Evolutionary conservation across 2,329 filamentous ascomycete genomes (phyloP), one percentile per base, ranked within the genome.

Genomic region (Penicillium italicum): DNA sequence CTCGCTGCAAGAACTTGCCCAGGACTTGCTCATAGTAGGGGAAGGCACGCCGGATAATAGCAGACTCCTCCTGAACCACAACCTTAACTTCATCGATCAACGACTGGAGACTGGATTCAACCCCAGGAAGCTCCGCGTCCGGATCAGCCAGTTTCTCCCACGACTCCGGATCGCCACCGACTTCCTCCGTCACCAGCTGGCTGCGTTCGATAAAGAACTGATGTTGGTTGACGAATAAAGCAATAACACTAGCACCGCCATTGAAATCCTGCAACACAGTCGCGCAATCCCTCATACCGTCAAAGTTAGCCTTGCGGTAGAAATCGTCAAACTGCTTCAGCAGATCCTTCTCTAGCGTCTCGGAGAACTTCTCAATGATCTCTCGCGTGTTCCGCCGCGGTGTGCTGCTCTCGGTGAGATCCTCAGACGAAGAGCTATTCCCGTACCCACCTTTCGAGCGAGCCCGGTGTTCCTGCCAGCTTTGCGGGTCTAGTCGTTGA

Each of bases 171-270:
- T 80, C 77, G 28, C 76, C 76, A 24, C 72, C 72, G 38, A 96
- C 85, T 71, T 96, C 92, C 66, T 96, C 92, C 0, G 88, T 89
- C 47, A 96, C 87, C 55, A 99, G 80, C 72, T 97, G 93, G 63
- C 91, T 94, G 26, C 92, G 83, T 70, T 97, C 94, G 69, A 99
- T 97, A 76, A 99, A 99, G 81, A 99, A 99, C 69, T 96, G 91
- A 75, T 99, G 95, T 73, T 99, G 94, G 70, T 99, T 99, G 69
- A 99, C 93, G 73, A 97, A 99, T 11, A 93, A 82, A 14, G 90
- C 93, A 73, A 97, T 96, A 57, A 97, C 94, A 71, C 92, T 97
- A 55, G 91, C 86, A 49, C 94, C 94, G 50, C 94, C 91, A 72
- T 93, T 96, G 80, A 99, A 99, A 74, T 97, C 94, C 70, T 94